Percentiles rank a stretch among this genome's conserved stretches.
Evolutionary conservation across 1,284 basidiomycete species (phyloP).

Genomic region (Boletus semigastroideus): DNA sequence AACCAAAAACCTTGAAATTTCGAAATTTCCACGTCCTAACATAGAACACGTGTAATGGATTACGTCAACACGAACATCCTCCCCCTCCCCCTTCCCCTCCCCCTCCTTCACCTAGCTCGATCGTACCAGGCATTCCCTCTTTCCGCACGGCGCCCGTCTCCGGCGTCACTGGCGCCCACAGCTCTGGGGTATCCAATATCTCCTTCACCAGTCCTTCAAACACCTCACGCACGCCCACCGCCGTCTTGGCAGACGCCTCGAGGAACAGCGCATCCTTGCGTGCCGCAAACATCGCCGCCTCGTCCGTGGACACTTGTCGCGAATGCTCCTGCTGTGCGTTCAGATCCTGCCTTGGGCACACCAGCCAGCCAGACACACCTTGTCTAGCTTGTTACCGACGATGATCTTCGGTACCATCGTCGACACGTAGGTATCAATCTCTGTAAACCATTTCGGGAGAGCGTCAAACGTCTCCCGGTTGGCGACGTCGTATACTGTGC

Average conservation of each 20-base stretch:
- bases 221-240: constrained; percentile 74
- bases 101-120: constrained; percentile 18
- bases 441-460: constrained; percentile 89
- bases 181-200: constrained; percentile 67
- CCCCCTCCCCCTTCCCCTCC: not conserved
- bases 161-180: constrained; percentile 51
- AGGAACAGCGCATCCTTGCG: constrained; percentile 84
- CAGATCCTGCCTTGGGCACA: not conserved
- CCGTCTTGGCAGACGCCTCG: constrained; percentile 88
- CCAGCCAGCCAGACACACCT: constrained; percentile 46
- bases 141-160: constrained; percentile 5
- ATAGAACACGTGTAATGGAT: constrained; percentile 18
- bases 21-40: constrained; percentile 2
- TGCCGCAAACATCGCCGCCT: constrained; percentile 81
- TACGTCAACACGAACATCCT: constrained; percentile 26
- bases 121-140: constrained; percentile 40
- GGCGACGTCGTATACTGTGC: constrained; percentile 89
- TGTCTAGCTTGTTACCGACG: constrained; percentile 95
- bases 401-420: constrained; percentile 91
- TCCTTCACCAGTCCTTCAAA: constrained; percentile 80
- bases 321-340: constrained; percentile 70
- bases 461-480: constrained; percentile 91
- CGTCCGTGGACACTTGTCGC: constrained; percentile 78
- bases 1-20: too few species aligned
- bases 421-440: constrained; percentile 92